phyloP scores from a whole-genome alignment of 768 basidiomycete species.

The Leccinellum albellum region DNA sequence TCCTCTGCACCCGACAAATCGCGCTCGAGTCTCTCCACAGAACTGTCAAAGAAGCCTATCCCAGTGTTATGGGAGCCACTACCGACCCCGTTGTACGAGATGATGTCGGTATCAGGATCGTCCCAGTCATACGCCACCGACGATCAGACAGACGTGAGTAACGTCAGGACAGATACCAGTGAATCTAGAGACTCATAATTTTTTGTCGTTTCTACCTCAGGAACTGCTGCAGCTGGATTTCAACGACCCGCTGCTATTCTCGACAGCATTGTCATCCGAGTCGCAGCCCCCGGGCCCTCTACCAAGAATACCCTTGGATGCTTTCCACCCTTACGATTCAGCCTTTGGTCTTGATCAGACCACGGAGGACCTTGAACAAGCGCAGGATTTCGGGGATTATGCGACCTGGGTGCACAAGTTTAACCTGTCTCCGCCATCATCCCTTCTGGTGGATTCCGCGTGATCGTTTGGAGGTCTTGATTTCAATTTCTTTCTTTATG shows the following conservation, averaged over 20 bases:
- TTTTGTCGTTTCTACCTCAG: not conserved
- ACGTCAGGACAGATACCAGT: not conserved
- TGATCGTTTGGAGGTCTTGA: not conserved
- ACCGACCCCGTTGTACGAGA: not conserved
- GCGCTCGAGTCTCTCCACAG: constrained; percentile 3
- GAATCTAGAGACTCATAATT: not conserved
- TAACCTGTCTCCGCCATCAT: constrained; percentile 21
- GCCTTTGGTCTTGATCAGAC: constrained; percentile 1
- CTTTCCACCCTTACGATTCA: not conserved
- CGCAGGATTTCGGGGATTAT: constrained; percentile 29
- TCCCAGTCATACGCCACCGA: not conserved
- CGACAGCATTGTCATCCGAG: not conserved
- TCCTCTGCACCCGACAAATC: constrained; percentile 1
- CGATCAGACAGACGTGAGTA: constrained; percentile 11
- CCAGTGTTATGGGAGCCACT: not conserved
- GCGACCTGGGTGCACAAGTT: constrained; percentile 26
- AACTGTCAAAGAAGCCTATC: not conserved
- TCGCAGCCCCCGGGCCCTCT: constrained; percentile 3
- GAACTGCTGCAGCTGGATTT: not conserved
- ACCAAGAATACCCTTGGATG: constrained; percentile 1
- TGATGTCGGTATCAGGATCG: not conserved
- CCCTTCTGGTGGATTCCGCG: no score
- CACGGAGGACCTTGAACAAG: constrained; percentile 22
- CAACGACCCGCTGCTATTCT: not conserved
- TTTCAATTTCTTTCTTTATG: not conserved